Evolutionary conservation across 306 rosid species (phyloP), one percentile per base, ranked within the genome.

Genomic region (Cucurbita pepo): DNA sequence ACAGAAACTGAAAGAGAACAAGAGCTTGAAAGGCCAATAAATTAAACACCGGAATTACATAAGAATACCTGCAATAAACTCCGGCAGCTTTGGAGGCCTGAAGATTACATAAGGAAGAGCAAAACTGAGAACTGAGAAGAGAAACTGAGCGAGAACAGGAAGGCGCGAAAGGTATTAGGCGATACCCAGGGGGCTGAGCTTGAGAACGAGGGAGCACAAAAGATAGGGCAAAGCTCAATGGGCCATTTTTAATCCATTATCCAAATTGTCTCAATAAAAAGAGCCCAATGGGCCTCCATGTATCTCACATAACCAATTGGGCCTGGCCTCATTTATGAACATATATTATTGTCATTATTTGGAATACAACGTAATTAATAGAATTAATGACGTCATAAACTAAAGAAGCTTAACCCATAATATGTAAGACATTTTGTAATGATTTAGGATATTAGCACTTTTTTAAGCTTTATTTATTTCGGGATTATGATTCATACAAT

Each of bases 401-500:
- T 5, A 40, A 53, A 43, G n/a, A 64, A n/a, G n/a, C 21, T 10
- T 34, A 18, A 10, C 52, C 10, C 37, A 41, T 43, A 64, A 13
- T 65, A 65, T 41, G 18, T 44, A 18, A 40, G 12, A 4, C 5
- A 11, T 43, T 38, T 65, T 44, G 2, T 12, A 65, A 21, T 65
- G 53, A 65, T 65, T 18, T 65, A 10, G 21, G 72, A 44, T 21
- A 60, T 43, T 3, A 44, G 19, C 54, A 38, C 48, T 71, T 65
- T 57, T 51, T 14, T 6, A 25, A 56, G 30, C 77, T 80, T 80
- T 76, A 64, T 72, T 50, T 5, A 14, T 75, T 56, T 80, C 37
- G 43, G 30, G 71, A 72, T 48, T 77, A 76, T 57, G 38, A 72
- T 73, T 52, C 83, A 65, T 43, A 73, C 57, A 19, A 73, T 76